Base-by-base conservation (phyloP, 78 protist genomes). In the Dictyostelium capitatum region DNA sequence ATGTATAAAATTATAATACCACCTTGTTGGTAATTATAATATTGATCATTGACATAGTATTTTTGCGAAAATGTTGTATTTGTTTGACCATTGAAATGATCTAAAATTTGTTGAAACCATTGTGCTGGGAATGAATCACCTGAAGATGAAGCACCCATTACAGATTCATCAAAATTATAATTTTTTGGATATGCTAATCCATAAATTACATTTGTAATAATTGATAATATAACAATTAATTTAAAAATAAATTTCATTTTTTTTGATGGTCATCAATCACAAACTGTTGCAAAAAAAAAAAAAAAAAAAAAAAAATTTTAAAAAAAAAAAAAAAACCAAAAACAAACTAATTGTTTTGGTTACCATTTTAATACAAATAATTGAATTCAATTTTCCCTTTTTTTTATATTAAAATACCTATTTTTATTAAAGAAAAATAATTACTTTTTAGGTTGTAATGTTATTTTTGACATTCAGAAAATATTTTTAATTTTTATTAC, bases 1-100 rank as follows among this genome's bases (percentile, higher is more conserved):
- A 80, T 91, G 15, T 91, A 91, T 46, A 91, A 69, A 46, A 91
- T 54, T 37, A 91, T 57, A 43, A 83, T 84, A 17, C 95, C 95
- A 50, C 90, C 95, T 1, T 57, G 28, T 14, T 23, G 28, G 28
- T 87, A 77, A 47, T 82, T 28, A 41, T 78, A 91, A 10, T 73
- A 83, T 51, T 30, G 48, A 46, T 91, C 95, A 46, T 91, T 91
- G 59, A 65, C 1, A 23, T 23, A 82, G 1, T 81, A 91, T 43
- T 89, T 28, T 59, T 91, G 95, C 17, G 32, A 15, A 46, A 91
- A 91, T 3, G 90, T 74, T 30, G 80, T 9, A 10, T 6, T 59
- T 59, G 73, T 81, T 46, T 77, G 41, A 0, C 37, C 73, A 57
- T 91, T 69, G 28, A 79, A 91, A 43, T 91, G 95, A 46, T 91